Evolutionary conservation across 352 stramenopile species (phyloP), one percentile per base, ranked within the genome.

Genomic region (Pythium monospermum): DNA sequence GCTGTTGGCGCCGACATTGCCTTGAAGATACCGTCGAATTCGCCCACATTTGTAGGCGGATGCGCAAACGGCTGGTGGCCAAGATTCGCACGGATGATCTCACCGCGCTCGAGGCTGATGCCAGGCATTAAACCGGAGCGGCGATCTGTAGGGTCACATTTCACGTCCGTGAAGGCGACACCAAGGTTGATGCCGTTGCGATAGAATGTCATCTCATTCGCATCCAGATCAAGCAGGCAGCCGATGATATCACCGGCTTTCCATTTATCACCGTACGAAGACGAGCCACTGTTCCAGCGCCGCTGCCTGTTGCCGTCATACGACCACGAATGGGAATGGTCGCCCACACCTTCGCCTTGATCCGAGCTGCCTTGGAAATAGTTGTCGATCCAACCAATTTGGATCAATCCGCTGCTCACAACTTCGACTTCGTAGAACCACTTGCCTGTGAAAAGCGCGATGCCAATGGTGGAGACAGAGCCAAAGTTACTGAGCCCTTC

Each of bases 381-480:
- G 16, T 73, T 71, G 57, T 97, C 89, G 26, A 92, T 95, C 90
- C 90, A 97, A 7, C 91, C 91, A 22, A 97, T 85, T 63, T 97
- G 91, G 57, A 97, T 96, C 40, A 96, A 66, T 11, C 91, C 90
- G 35, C 81, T 91, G 7, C 83, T 94, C 21, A 96, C 73, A 1
- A 97, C 71, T 45, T 94, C 80, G 27, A 97, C 85, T 63, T 97
- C 91, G 49, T 97, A 97, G 60, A 97, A 97, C 91, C 91, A 97
- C 48, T 94, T 96, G 0, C 89, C 89, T 43, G 59, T 49, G 35
- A 87, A 87, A 0, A 95, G 54, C 1, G 76, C 74, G 16, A 93
- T 73, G 3, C 84, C 82, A 11, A 82, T 56, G 1, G 83, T 92
- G 5, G 78, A 87, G 31, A 95, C 83, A 0, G 84, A 92, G 0